phyloP scores from a whole-genome alignment of 1,284 basidiomycete genomes.

The Apiotrichum domesticum region DNA sequence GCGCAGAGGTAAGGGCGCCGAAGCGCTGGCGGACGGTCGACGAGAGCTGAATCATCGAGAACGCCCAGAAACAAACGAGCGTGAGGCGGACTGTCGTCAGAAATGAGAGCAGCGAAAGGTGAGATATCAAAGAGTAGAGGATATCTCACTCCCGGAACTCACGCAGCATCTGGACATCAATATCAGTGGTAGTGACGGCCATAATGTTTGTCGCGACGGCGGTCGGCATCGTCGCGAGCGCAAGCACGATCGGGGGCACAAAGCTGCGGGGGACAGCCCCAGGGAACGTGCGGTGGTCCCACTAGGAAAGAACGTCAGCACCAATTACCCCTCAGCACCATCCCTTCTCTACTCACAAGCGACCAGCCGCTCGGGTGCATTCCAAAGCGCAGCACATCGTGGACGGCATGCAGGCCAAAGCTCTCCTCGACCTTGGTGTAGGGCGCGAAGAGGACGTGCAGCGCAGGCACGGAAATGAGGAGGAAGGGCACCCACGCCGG shows the following conservation, averaged over 20 bases:
- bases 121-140: too few species aligned
- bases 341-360: slow-evolving; percentile 7
- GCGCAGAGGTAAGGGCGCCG: slow-evolving; percentile 55
- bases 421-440: slow-evolving; percentile 97
- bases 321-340: too few species aligned
- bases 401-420: slow-evolving; percentile 86
- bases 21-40: slow-evolving; percentile 60
- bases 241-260: slow-evolving; percentile 51
- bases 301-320: slow-evolving; percentile 49
- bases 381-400: slow-evolving; percentile 74
- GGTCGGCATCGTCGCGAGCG: slow-evolving; percentile 28
- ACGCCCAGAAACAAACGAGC: slow-evolving; percentile 60
- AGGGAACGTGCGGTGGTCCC: slow-evolving; percentile 83
- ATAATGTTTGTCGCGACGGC: background rate
- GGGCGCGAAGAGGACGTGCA: slow-evolving; percentile 69
- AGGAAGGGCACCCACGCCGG: slow-evolving; percentile 48
- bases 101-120: too few species aligned
- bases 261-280: slow-evolving; percentile 87
- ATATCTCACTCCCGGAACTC: slow-evolving; percentile 25
- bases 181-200: slow-evolving; percentile 12
- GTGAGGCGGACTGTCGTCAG: slow-evolving; percentile 61
- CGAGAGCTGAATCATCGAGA: slow-evolving; percentile 61
- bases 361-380: slow-evolving; percentile 30
- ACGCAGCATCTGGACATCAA: slow-evolving; percentile 61
- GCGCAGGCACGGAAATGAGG: slow-evolving; percentile 55